Evolutionary conservation across 1,139 yeast species (phyloP).

Genomic region (Geotrichum aggregatum): DNA sequence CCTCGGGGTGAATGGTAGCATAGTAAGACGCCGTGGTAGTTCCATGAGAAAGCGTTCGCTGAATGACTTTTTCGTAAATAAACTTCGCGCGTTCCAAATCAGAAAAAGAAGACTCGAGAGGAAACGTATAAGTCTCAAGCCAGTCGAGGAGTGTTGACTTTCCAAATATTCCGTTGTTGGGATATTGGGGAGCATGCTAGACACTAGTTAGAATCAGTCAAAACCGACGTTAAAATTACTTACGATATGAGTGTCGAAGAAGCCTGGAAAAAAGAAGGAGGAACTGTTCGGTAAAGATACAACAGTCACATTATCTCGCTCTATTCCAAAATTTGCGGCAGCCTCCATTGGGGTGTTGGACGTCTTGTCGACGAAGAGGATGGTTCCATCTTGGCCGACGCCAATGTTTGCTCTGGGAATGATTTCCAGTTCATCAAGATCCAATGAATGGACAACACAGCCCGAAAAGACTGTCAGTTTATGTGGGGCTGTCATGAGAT

Average conservation of each 20-base stretch:
- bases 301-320: slow-evolving; percentile 20
- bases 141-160: slow-evolving; percentile 82
- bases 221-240: slow-evolving; percentile 1
- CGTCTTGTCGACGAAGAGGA: slow-evolving; percentile 41
- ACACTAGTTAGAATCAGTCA: neutral
- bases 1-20: slow-evolving; percentile 76
- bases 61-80: slow-evolving; percentile 62
- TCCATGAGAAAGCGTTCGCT: slow-evolving; percentile 67
- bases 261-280: slow-evolving; percentile 81
- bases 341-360: slow-evolving; percentile 24
- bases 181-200: slow-evolving; percentile 87
- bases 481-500: slow-evolving; percentile 9
- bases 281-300: slow-evolving; percentile 25
- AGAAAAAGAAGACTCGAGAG: slow-evolving; percentile 62
- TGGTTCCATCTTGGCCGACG: slow-evolving; percentile 47
- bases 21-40: slow-evolving; percentile 91
- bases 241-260: slow-evolving; percentile 80
- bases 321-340: slow-evolving; percentile 25
- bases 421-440: slow-evolving; percentile 47
- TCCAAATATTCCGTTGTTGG: slow-evolving; percentile 89
- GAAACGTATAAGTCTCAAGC: slow-evolving; percentile 83
- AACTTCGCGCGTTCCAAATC: slow-evolving; percentile 52
- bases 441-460: slow-evolving; percentile 55
- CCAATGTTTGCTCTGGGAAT: slow-evolving; percentile 51
- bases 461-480: slow-evolving; percentile 45